A percentile compares a stretch with the other conserved stretches of the same genome.
phyloP scores from a whole-genome alignment of 2,329 filamentous ascomycete genomes.

The Macrophomina tecta region DNA sequence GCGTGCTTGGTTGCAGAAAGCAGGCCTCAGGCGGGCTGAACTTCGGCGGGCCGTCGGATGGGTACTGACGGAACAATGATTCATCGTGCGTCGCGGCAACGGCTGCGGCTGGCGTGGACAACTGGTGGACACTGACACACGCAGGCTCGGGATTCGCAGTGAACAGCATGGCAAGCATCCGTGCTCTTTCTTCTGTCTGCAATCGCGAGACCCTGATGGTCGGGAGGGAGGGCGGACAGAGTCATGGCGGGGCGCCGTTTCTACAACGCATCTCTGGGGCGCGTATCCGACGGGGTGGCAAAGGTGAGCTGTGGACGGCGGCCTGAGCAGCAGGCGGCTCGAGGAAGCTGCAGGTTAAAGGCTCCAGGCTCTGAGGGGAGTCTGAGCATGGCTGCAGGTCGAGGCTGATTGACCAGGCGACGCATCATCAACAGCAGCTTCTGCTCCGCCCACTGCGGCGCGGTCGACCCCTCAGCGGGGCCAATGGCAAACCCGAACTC shows the following conservation, averaged over 20 bases:
- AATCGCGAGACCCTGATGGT: slow-evolving; percentile 15
- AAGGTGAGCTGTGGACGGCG: slow-evolving; percentile 7
- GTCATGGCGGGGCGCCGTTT: slow-evolving; percentile 14
- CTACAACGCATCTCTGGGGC: slow-evolving; percentile 21
- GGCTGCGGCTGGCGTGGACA: slow-evolving; percentile 1
- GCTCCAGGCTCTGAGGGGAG: slow-evolving; percentile 12
- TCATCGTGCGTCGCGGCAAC: slow-evolving; percentile 15
- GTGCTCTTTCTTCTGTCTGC: slow-evolving; percentile 4
- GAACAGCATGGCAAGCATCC: slow-evolving; percentile 23
- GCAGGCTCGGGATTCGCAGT: not conserved
- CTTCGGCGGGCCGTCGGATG: slow-evolving; percentile 2
- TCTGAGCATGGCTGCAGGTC: not conserved
- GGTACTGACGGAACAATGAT: not conserved
- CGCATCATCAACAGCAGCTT: slow-evolving; percentile 14
- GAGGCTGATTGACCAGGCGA: slow-evolving; percentile 21
- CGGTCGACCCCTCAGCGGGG: slow-evolving; percentile 19
- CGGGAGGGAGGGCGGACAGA: not conserved
- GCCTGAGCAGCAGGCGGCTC: slow-evolving; percentile 16
- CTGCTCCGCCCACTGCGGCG: not conserved
- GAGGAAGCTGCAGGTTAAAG: slow-evolving; percentile 20
- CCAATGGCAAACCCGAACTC: not conserved
- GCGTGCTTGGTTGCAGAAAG: not conserved
- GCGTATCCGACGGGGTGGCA: slow-evolving; percentile 10
- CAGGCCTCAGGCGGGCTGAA: slow-evolving; percentile 4
- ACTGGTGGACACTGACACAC: no score